Evolutionary conservation across 495 filamentous ascomycete species (phyloP).

Genomic region (Aspergillus panamensis): DNA sequence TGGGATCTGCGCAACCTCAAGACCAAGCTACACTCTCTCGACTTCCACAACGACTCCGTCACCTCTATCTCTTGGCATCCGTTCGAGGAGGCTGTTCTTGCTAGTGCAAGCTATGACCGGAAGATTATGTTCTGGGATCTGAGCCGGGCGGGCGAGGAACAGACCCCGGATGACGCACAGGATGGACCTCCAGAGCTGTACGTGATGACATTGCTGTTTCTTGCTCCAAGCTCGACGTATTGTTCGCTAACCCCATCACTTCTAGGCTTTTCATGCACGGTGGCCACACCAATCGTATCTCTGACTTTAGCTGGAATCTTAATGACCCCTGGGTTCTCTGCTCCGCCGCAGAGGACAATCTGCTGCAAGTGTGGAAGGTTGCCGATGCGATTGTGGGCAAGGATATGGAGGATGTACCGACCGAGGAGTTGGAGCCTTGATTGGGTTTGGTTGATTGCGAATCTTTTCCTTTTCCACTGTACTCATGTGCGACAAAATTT

Average conservation of each 20-base stretch:
- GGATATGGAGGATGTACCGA: conserved; percentile 71
- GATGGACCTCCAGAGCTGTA: conserved; percentile 95
- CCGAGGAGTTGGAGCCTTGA: conserved; percentile 70
- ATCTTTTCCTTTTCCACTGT: neutral
- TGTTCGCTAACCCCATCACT: conserved; percentile 11
- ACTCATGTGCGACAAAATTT: neutral
- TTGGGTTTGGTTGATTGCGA: conserved; percentile 1
- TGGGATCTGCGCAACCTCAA: conserved; percentile 93
- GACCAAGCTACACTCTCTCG: conserved; percentile 76
- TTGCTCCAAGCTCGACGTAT: neutral
- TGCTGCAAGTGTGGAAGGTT: conserved; percentile 96
- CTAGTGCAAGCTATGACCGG: conserved; percentile 86
- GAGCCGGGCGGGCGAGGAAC: conserved; percentile 85
- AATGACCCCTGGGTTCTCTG: conserved; percentile 95
- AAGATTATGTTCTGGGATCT: conserved; percentile 96
- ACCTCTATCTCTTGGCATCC: conserved; percentile 94
- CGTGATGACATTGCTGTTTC: conserved; percentile 50
- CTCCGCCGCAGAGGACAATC: conserved; percentile 93
- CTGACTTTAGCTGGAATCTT: conserved; percentile 96
- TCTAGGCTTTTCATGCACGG: conserved; percentile 93
- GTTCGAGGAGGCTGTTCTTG: conserved; percentile 78
- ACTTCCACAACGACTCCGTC: conserved; percentile 82
- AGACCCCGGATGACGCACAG: conserved; percentile 90
- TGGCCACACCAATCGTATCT: conserved; percentile 92
- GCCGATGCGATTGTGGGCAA: conserved; percentile 82